Conservation (phyloP, 208 protist genomes). For the Sergeia podlipaevii region DNA sequence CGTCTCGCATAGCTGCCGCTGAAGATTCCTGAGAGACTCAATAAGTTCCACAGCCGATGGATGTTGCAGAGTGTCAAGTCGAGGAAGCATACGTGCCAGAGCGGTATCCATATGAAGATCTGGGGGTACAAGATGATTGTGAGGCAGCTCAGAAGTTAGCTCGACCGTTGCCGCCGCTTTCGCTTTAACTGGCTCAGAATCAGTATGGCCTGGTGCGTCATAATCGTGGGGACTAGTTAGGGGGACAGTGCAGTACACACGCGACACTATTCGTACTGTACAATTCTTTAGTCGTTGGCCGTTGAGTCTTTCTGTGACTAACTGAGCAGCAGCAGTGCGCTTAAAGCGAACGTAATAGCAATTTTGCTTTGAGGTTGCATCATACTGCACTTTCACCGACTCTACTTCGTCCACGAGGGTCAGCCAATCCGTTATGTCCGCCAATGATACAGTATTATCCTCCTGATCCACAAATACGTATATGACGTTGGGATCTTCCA, state of each 20-base stretch:
- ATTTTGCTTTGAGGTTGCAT: slow-evolving; percentile 22
- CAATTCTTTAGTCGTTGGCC: slow-evolving; percentile 64
- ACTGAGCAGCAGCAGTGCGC: slow-evolving; percentile 32
- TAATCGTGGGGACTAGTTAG: background rate
- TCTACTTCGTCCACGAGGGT: slow-evolving; percentile 58
- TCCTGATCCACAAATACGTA: slow-evolving; percentile 52
- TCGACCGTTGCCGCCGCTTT: slow-evolving; percentile 4
- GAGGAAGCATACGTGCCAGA: slow-evolving; percentile 35
- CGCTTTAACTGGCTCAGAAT: background rate
- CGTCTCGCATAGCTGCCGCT: background rate
- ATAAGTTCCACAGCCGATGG: background rate
- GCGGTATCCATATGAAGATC: slow-evolving; percentile 59
- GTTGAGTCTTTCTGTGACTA: slow-evolving; percentile 59
- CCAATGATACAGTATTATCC: slow-evolving; percentile 27
- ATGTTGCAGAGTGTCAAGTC: background rate
- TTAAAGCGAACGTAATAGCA: slow-evolving; percentile 70
- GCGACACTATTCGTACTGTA: slow-evolving; percentile 46
- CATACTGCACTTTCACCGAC: slow-evolving; percentile 74
- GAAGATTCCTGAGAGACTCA: slow-evolving; percentile 1
- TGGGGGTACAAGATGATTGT: slow-evolving; percentile 57
- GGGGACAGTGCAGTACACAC: slow-evolving; percentile 22
- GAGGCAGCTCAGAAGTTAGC: slow-evolving; percentile 32
- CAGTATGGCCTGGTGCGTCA: too few species aligned
- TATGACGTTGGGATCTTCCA: slow-evolving; percentile 39
- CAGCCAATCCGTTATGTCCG: slow-evolving; percentile 76